Evolutionary conservation across 495 filamentous ascomycete genomes (phyloP).

Genomic region (Jackrogersella minutella): DNA sequence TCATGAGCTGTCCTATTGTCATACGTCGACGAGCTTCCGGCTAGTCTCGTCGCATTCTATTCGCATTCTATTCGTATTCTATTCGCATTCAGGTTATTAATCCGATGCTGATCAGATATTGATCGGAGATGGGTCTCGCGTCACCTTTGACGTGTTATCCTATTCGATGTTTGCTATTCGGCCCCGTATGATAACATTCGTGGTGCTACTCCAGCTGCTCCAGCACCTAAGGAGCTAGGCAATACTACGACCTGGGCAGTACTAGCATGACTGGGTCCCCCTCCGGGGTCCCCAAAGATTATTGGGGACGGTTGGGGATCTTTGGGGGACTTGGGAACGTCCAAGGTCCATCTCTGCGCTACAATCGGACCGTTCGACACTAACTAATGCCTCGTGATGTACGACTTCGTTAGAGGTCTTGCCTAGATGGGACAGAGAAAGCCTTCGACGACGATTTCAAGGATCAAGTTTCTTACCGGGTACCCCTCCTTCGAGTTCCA

Average conservation of each 20-base stretch:
- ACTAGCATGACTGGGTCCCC: neutral
- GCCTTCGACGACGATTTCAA: constrained; percentile 8
- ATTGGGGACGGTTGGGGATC: neutral
- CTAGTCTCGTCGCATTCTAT: neutral
- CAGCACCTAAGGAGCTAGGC: neutral
- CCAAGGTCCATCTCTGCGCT: constrained; percentile 12
- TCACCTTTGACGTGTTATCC: neutral
- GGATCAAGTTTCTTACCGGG: constrained; percentile 2
- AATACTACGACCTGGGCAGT: neutral
- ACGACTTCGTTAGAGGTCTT: constrained; percentile 15
- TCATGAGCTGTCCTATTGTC: constrained; percentile 7
- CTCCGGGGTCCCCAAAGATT: neutral
- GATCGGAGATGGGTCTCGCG: neutral
- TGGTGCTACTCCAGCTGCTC: constrained; percentile 11
- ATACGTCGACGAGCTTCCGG: neutral
- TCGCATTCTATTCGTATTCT: no score
- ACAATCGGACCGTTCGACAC: constrained; percentile 34
- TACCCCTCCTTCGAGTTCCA: constrained; percentile 25
- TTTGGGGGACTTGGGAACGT: constrained; percentile 1
- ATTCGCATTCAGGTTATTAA: no score
- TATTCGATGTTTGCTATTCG: constrained; percentile 12
- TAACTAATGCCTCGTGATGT: constrained; percentile 28
- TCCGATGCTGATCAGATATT: no score
- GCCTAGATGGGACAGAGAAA: constrained; percentile 19
- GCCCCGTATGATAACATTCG: constrained; percentile 5